Evolutionary conservation across 805 yeast species (phyloP), one percentile per base, ranked within the genome.

Genomic region (Metschnikowia arizonensis): DNA sequence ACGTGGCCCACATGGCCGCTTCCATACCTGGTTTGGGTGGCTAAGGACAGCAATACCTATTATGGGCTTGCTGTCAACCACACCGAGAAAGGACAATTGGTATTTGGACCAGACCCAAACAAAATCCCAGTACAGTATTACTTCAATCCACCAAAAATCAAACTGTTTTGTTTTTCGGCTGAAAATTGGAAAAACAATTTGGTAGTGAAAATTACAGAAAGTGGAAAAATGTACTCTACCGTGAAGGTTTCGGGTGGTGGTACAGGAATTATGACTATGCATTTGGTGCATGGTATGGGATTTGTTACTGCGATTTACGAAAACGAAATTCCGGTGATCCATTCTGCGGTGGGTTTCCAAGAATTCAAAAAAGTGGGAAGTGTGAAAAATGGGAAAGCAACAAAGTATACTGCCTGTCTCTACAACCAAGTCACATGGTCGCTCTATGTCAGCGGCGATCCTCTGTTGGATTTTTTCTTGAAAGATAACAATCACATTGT

Each of bases 231-330:
- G 41, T 63, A 72, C 2, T 65, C 65, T 12, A 54, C 55, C 18
- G 56, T 72, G 1, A 50, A 53, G 29, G 42, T 61, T 11, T 37
- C 52, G 15, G 54, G 48, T 5, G 30, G 26, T 15, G 48, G 49
- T 19, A 18, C 41, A 12, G 79, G 78, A 37, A 70, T 65, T 28
- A 59, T 82, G 42, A 67, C 67, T 28, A 60, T 77, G 31, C 90
- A 91, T 3, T 57, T 85, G 44, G 85, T 83, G 5, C 90, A 85
- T 62, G 97, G 97, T 44, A 74, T 76, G 78, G 96, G 96, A 5
- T 81, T 86, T 50, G 78, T 86, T 12, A 83, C 96, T 26, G 87
- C 82, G 23, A 63, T 74, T 14, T 60, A 58, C 44, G 49, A 52
- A 18, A 53, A 53, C 28, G 50, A 54, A 8, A 37, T 37, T 34